These are phyloP conservation scores for Pelargonium fulgidum DNA, from an alignment of 441 rosid genomes.

Conservation along the genomic window DNA sequence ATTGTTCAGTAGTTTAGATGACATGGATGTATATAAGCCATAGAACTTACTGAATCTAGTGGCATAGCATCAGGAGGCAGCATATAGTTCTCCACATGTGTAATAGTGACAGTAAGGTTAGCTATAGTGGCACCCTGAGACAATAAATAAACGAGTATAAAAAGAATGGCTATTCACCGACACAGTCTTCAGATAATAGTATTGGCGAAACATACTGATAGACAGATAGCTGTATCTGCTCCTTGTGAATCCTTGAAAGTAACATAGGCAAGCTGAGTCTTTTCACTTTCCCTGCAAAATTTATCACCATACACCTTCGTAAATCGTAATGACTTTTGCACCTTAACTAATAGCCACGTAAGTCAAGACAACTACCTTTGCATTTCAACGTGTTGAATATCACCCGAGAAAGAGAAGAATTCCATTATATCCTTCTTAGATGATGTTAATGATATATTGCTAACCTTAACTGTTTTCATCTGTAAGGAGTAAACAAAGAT, in stretches of 20 bases:
- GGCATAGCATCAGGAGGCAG: conserved; percentile 52
- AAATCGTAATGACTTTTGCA: conserved; percentile 12
- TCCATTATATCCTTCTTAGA: conserved; percentile 44
- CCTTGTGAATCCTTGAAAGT: conserved; percentile 67
- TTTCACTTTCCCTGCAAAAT: conserved; percentile 47
- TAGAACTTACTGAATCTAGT: conserved; percentile 32
- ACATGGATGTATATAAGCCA: not conserved
- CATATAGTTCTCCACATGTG: conserved; percentile 46
- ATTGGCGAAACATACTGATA: conserved; percentile 36
- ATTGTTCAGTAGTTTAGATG: too few species aligned
- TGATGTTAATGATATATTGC: conserved; percentile 44
- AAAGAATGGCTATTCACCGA: not conserved
- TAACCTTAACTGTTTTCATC: conserved; percentile 56
- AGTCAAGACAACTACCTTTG: conserved; percentile 30
- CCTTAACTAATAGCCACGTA: not conserved
- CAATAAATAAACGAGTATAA: not conserved
- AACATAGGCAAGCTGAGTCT: conserved; percentile 49
- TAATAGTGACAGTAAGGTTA: conserved; percentile 48
- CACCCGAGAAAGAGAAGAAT: conserved; percentile 66
- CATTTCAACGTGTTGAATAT: conserved; percentile 52
- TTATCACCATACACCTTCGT: conserved; percentile 7
- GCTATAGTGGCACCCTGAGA: conserved; percentile 67
- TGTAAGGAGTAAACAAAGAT: conserved; percentile 20
- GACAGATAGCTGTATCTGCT: conserved; percentile 63
- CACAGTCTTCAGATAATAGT: not conserved